These are phyloP conservation scores for Ilyonectria destructans DNA, from an alignment of 2,329 filamentous ascomycete species.

Conservation along the genomic window DNA sequence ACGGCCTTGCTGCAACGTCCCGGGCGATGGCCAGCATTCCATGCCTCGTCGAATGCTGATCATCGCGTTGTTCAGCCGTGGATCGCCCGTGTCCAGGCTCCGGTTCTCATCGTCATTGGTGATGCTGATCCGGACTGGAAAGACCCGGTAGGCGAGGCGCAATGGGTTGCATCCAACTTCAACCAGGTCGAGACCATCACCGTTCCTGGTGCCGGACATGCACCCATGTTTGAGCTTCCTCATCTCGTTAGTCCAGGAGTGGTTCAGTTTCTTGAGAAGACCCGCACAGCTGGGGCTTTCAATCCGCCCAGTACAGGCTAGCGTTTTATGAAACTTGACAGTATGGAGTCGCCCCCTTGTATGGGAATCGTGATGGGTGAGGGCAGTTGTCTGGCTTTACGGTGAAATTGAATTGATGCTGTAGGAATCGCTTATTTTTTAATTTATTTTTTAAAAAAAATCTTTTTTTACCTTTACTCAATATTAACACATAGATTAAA, in stretches of 20 bases:
- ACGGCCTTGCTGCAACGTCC: conserved; percentile 29
- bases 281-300: conserved; percentile 11
- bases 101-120: conserved; percentile 37
- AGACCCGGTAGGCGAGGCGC: conserved; percentile 34
- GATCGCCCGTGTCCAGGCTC: conserved; percentile 33
- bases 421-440: too few species aligned
- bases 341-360: too few species aligned
- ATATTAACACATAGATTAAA: too few species aligned
- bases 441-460: too few species aligned
- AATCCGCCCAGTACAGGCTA: not conserved
- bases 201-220: conserved; percentile 34
- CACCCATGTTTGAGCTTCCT: conserved; percentile 33
- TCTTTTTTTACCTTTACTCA: too few species aligned
- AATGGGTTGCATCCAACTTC: conserved; percentile 36
- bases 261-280: conserved; percentile 25
- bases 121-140: conserved; percentile 38
- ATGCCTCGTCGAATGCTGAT: conserved; percentile 34
- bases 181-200: conserved; percentile 11
- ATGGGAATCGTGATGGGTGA: too few species aligned
- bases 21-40: conserved; percentile 37
- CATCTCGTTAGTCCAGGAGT: conserved; percentile 25
- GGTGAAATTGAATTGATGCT: too few species aligned
- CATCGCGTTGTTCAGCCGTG: conserved; percentile 29
- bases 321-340: too few species aligned
- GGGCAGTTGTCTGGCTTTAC: too few species aligned